A percentile compares a stretch with the other conserved stretches of the same genome.
Evolutionary conservation across 2,329 filamentous ascomycete species (phyloP).

Genomic region (Beauveria sp.): DNA sequence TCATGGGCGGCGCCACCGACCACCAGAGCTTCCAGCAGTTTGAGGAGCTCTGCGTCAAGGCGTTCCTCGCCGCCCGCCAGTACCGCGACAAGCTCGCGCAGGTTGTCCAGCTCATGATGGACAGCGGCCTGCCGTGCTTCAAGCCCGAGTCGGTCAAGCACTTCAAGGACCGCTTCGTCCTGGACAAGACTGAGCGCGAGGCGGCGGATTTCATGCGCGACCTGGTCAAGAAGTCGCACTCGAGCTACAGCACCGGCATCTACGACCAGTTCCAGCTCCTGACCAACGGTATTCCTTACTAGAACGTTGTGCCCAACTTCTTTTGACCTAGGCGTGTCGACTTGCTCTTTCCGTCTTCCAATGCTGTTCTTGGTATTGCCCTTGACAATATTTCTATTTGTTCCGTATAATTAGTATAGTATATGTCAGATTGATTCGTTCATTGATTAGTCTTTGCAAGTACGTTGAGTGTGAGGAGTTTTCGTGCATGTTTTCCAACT

Average conservation of each 20-base stretch:
- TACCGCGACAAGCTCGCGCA: conserved; percentile 85
- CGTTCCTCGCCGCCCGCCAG: conserved; percentile 80
- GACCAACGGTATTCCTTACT: conserved; percentile 96
- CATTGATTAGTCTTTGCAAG: neutral
- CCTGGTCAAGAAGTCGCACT: conserved; percentile 81
- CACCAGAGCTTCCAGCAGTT: conserved; percentile 93
- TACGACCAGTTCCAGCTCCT: conserved; percentile 98
- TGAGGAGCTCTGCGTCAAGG: conserved; percentile 91
- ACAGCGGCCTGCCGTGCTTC: conserved; percentile 93
- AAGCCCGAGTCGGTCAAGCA: conserved; percentile 91
- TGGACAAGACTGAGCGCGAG: conserved; percentile 86
- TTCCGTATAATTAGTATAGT: neutral
- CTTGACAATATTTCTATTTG: neutral
- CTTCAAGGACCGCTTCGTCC: conserved; percentile 85
- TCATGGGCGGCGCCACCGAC: conserved; percentile 84
- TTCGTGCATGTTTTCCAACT: too few relatives aligned
- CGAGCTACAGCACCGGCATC: conserved; percentile 83
- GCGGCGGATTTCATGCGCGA: conserved; percentile 91
- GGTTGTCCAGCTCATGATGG: conserved; percentile 90
- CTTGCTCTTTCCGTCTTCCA: neutral
- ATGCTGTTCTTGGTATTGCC: too few relatives aligned
- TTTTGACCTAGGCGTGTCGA: neutral
- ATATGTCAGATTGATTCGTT: neutral
- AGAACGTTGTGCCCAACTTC: conserved; percentile 18
- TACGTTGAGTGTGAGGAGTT: too few relatives aligned